A percentile compares a stretch with the other conserved stretches of the same genome.
These are phyloP conservation scores for Gastrolobium villosum DNA, from an alignment of 306 rosid genomes.

Conservation along the genomic window DNA sequence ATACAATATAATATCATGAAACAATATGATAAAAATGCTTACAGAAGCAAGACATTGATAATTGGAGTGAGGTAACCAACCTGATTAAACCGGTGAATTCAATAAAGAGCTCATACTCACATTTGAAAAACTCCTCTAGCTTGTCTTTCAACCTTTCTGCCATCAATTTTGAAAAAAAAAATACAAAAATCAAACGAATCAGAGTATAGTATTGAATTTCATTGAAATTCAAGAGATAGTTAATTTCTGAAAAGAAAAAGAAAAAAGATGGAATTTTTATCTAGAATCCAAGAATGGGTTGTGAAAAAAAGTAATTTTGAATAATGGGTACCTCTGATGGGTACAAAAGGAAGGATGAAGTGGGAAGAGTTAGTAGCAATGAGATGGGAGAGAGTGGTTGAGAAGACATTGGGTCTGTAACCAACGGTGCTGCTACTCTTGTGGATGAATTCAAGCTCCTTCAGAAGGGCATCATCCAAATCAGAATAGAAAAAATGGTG, in stretches of 20 bases:
- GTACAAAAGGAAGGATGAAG: conserved; percentile 77
- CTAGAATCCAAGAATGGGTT: not conserved
- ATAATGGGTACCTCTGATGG: conserved; percentile 68
- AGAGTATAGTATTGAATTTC: not conserved
- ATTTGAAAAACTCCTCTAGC: conserved; percentile 84
- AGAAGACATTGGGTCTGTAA: conserved; percentile 86
- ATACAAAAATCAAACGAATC: not conserved
- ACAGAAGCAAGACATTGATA: not conserved
- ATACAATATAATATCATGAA: conserved; percentile 35
- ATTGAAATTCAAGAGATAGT: not conserved
- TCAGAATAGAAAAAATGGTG: not conserved
- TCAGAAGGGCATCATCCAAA: not conserved
- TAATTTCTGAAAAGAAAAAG: not conserved
- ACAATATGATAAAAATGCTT: conserved; percentile 9
- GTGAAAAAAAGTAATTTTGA: not conserved
- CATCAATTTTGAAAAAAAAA: conserved; percentile 34
- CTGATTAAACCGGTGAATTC: conserved; percentile 97
- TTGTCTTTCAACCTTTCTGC: conserved; percentile 91
- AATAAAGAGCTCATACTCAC: conserved; percentile 80
- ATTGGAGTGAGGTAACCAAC: conserved; percentile 45
- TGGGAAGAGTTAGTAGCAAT: conserved; percentile 77
- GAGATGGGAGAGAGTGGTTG: conserved; percentile 90
- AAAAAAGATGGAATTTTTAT: not conserved
- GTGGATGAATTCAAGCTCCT: conserved; percentile 91
- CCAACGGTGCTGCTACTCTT: conserved; percentile 90